Conservation (phyloP, 2,329 filamentous ascomycete genomes). For the Metarhizium anisopliae region DNA sequence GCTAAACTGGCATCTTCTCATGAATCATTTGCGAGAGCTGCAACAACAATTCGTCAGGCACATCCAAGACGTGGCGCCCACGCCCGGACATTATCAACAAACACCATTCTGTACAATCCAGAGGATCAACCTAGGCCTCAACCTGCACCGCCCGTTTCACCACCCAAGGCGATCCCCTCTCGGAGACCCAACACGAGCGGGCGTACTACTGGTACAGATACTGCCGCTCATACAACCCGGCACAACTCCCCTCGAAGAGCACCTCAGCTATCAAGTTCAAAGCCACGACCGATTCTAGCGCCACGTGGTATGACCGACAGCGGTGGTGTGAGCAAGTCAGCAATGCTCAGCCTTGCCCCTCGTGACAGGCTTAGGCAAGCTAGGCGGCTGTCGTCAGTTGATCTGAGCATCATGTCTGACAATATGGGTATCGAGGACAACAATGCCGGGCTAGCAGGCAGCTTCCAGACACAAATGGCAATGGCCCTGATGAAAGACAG, state of each 20-base stretch:
- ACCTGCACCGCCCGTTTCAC: constrained; percentile 35
- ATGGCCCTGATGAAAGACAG: constrained; percentile 54
- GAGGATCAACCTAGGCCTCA: constrained; percentile 30
- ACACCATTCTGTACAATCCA: constrained; percentile 79
- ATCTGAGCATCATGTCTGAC: constrained; percentile 67
- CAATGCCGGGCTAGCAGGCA: constrained; percentile 58
- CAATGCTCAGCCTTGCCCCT: constrained; percentile 43
- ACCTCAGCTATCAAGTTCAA: constrained; percentile 34
- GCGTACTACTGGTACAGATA: constrained; percentile 16
- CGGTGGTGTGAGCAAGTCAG: constrained; percentile 29
- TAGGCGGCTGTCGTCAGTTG: constrained; percentile 52
- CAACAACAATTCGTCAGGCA: constrained; percentile 22
- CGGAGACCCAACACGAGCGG: constrained; percentile 30
- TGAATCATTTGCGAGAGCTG: constrained; percentile 20
- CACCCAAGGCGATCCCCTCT: constrained; percentile 20
- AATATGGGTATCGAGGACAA: constrained; percentile 50
- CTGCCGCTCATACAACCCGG: constrained; percentile 25
- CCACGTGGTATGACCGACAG: constrained; percentile 26
- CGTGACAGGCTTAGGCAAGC: constrained; percentile 27
- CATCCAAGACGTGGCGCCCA: constrained; percentile 42
- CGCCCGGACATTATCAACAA: constrained; percentile 66
- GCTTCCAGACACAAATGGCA: constrained; percentile 74
- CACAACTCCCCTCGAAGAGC: constrained; percentile 38
- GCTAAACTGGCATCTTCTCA: constrained; percentile 26
- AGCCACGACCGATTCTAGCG: constrained; percentile 48